Evolutionary conservation across 768 basidiomycete species (phyloP), one percentile per base, ranked within the genome.

Genomic region (Rhizopogon vulgaris): DNA sequence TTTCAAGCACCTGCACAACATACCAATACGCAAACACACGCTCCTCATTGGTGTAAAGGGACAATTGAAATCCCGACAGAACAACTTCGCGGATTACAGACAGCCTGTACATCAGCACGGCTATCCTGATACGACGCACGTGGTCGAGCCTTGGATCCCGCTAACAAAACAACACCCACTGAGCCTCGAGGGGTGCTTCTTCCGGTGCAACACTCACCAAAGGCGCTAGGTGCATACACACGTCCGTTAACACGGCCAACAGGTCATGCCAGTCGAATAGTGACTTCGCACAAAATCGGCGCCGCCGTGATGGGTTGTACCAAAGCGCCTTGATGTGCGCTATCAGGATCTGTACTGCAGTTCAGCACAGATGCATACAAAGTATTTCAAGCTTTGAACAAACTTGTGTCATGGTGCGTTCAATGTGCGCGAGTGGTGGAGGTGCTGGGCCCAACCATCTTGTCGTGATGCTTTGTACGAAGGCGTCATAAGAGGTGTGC

Each of bases 11-110:
- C 40, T 76, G 74, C 3, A 76, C 63, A 5, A 73, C 69, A 60
- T 87, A 87, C 84, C 87, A 90, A 66, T 91, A 90, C 2, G 88
- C 84, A 55, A 89, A 80, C 0, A 84, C 72, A 32, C 72, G 78
- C 60, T 93, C 90, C 39, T 85, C 78, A 1, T 74, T 65, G 18
- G 79, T 72, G 59, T 90, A 89, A 6, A 93, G 65, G 41, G 87
- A 85, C 18, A 90, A 66, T 63, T 91, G 87, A 55, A 88, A 86
- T 2, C 87, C 90, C 1, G 87, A 84, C 40, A 85, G 70, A 4
- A 90, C 65, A 12, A 93, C 73, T 56, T 92, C 87, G 37, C 80
- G 77, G 3, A 87, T 73, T 9, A 76, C 67, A 4, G 77, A 69
- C 15, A 89, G 65, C 40, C 87, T 77, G 75, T 82, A 82, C n/a